Conservation (phyloP, 2,329 filamentous ascomycete species). For the Apiospora phragmitis region DNA sequence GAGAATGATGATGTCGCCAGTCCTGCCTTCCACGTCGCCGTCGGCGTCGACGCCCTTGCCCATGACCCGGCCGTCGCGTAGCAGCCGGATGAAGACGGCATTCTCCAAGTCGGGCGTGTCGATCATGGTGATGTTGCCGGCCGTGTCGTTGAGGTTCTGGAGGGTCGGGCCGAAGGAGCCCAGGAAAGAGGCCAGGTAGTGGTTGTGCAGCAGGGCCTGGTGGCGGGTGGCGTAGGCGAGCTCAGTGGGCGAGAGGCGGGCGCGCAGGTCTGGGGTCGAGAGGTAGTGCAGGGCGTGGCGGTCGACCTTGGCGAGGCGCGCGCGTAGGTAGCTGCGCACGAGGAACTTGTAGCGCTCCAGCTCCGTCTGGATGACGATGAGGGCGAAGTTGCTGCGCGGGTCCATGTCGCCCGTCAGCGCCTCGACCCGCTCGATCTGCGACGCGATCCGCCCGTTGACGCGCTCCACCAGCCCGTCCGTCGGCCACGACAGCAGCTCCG, state of each 20-base stretch:
- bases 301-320: constrained; percentile 89
- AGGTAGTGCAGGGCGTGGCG: constrained; percentile 74
- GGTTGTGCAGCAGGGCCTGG: constrained; percentile 78
- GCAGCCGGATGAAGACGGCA: constrained; percentile 80
- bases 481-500: constrained; percentile 80
- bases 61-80: constrained; percentile 60
- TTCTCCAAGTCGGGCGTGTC: constrained; percentile 80
- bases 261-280: constrained; percentile 52
- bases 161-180: constrained; percentile 75
- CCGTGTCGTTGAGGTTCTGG: constrained; percentile 85
- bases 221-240: constrained; percentile 81
- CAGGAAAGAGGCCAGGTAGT: constrained; percentile 86
- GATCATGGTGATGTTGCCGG: constrained; percentile 89
- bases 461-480: constrained; percentile 77
- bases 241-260: constrained; percentile 75
- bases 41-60: constrained; percentile 66
- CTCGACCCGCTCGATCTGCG: constrained; percentile 71
- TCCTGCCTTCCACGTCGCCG: constrained; percentile 55
- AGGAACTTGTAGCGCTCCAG: constrained; percentile 93
- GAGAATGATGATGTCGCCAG: constrained; percentile 68
- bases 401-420: constrained; percentile 83
- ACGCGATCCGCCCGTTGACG: constrained; percentile 70
- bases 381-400: constrained; percentile 85
- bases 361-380: constrained; percentile 96
- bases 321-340: constrained; percentile 77